Base-by-base conservation (phyloP, 768 basidiomycete genomes). In the Leccinum incarnatum region DNA sequence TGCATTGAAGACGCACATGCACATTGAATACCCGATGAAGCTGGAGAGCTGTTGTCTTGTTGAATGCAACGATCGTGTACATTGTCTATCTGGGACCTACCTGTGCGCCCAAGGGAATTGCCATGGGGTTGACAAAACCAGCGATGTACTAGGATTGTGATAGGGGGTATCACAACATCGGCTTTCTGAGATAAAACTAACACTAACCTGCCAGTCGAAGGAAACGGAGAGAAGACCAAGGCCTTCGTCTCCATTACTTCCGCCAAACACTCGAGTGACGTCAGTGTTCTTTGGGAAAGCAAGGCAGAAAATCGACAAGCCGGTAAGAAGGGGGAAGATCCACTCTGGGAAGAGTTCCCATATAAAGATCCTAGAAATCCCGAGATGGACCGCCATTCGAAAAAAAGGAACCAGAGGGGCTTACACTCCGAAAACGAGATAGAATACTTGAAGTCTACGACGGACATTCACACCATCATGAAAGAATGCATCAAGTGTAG, bases 221-320 rank as follows among this genome's bases (percentile, higher is more conserved):
- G 76, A 84, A 37, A 86, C 65, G 1, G 85, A 78, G 45, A 87
- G 79, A 54, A 82, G 69, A 10, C 84, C 86, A 45, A 87, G 77
- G 10, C 85, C 85, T 69, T 86, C 84, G 56, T 87, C 85, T 53
- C 78, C 85, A 34, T 82, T 79, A 40, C 78, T 82, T 47, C 85
- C 85, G 52, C 85, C 85, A 63, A 87, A 86, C 32, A 86, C 73
- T 32, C 80, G 76, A 0, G 83, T 80, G 57, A 86, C 74, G 70
- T 77, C 76, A 0, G 81, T 61, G 53, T 75, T 82, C 17, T 84
- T 70, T 45, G 77, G 78, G 47, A 78, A 76, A 2, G 85, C 78
- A 40, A 88, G 77, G 61, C 87, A 89, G 65, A 87, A 75, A 19
- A 86, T 78, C 11, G 82, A 83, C 30, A 87, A 73, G 17, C 85